Evolutionary conservation across 495 filamentous ascomycete genomes (phyloP), one percentile per base, ranked within the genome.

Genomic region (Chaetomium cochliodes): DNA sequence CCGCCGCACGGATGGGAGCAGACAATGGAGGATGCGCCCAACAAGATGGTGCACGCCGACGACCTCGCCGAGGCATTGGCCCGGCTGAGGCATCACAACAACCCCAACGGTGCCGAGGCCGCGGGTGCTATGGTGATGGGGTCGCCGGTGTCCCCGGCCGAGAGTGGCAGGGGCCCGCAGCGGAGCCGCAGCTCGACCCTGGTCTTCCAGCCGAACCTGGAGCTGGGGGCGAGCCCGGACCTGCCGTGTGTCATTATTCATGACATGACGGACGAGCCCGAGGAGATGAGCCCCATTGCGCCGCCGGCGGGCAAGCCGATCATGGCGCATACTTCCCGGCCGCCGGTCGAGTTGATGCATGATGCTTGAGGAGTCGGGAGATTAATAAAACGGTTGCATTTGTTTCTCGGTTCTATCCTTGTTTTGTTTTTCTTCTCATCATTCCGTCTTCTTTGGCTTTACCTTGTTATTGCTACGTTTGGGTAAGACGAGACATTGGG

Each of bases 1-100:
- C 94, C 94, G 56, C 94, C 94, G 3, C 89, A 92, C 72, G 94
- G 93, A 44, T 98, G 94, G 94, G 90, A 93, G 76, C 84, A 92
- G 80, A 86, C 86, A 70, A 80, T 91, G 54, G 94, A 98, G 78
- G 92, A 90, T 26, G 90, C 93, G 3, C 94, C 94, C 37, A 98
- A 98, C 76, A 93, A 92, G 77, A 88, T 91, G 64, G 92, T 97
- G 11, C 90, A 97, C 71, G 92, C 94, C 9, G 89, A 90, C 59
- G 94, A 98, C 74, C 80, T 98, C 37, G 92, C 91, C 0, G 79
- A 82, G 30, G 94, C 96, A 5, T 80, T 98, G 20, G 83, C 88
- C 5, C 87, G 85, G 69, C 74, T 97, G 64, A 77, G 81, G 61
- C 80, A 83, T 62, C 72, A 75, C 51, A 57, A 69, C 13, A 57